Percentiles rank a stretch among this genome's conserved stretches.
These are phyloP conservation scores for Neurospora pannonica DNA, from an alignment of 495 filamentous ascomycete species.

Conservation along the genomic window DNA sequence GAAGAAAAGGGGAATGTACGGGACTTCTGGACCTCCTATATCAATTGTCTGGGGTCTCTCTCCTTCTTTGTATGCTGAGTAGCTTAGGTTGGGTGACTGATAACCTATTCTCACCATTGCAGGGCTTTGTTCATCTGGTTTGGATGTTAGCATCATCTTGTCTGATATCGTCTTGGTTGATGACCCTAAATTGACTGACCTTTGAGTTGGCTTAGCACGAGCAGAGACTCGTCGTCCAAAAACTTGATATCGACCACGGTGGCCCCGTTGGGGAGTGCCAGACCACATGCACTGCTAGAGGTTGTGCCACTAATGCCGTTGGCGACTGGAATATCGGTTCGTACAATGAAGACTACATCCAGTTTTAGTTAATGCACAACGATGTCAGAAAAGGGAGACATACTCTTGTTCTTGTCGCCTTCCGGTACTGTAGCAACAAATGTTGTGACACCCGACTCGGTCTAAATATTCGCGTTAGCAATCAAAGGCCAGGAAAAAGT, in stretches of 20 bases:
- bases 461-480: constrained; percentile 19
- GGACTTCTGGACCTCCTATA: background rate
- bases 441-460: constrained; percentile 14
- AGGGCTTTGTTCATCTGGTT: constrained; percentile 12
- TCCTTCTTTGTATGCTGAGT: constrained; percentile 4
- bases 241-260: constrained; percentile 42
- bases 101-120: constrained; percentile 9
- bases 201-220: constrained; percentile 32
- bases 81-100: constrained; percentile 4
- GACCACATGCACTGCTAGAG: constrained; percentile 18
- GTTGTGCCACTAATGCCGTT: constrained; percentile 33
- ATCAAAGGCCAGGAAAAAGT: background rate
- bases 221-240: constrained; percentile 30
- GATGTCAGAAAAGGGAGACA: constrained; percentile 1
- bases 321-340: constrained; percentile 25
- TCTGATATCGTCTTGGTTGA: background rate
- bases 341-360: constrained; percentile 38
- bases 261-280: constrained; percentile 30
- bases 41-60: background rate
- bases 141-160: background rate
- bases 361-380: constrained; percentile 13
- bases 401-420: constrained; percentile 15
- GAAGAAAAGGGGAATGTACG: constrained; percentile 16
- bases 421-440: constrained; percentile 29
- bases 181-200: constrained; percentile 16